Conservation (phyloP, 2,329 filamentous ascomycete species). For the Cladosporium sphaerospermum region DNA sequence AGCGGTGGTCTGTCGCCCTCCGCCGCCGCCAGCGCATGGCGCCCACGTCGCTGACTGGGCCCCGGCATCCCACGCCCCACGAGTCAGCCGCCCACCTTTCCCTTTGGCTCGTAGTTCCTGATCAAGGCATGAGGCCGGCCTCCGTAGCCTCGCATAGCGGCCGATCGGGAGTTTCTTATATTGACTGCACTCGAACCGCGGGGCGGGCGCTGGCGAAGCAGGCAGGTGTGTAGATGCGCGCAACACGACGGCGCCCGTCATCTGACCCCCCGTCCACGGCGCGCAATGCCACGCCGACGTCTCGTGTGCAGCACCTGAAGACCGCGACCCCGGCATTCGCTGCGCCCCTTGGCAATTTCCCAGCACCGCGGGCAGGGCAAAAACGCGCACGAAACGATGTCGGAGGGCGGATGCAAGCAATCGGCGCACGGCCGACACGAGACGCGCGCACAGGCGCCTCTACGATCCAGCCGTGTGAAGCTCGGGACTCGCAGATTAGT, state of each 20-base stretch:
- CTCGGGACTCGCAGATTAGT: not conserved
- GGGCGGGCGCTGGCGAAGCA: constrained; percentile 13
- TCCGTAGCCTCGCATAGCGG: constrained; percentile 26
- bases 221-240: not conserved
- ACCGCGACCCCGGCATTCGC: no score
- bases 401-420: not conserved
- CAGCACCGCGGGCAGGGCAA: no score
- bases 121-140: constrained; percentile 18
- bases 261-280: no score
- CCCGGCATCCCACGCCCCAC: constrained; percentile 6
- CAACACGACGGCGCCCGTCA: no score
- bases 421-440: not conserved
- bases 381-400: no score
- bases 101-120: constrained; percentile 7
- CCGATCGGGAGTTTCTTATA: constrained; percentile 28
- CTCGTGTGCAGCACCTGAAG: no score
- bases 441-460: not conserved
- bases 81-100: constrained; percentile 6
- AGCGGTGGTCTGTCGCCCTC: no score
- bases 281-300: no score
- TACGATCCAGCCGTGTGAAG: not conserved
- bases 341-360: no score
- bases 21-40: no score
- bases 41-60: not conserved
- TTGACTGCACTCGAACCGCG: constrained; percentile 25